Evolutionary conservation across 2,329 filamentous ascomycete genomes (phyloP).

Genomic region (Ophiocordyceps unilateralis): DNA sequence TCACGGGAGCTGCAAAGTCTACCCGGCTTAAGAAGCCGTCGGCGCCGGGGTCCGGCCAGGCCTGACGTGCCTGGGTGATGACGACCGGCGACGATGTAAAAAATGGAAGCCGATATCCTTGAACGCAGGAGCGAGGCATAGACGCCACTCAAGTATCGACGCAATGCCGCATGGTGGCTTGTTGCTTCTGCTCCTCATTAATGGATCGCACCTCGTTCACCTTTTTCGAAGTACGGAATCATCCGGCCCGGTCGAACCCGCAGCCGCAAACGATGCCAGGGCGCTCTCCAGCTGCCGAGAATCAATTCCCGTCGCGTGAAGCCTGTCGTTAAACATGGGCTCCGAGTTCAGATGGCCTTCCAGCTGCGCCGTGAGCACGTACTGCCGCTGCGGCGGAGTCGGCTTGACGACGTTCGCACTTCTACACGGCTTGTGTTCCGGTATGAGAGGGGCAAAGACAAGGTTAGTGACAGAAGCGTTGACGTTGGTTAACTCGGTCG

Average conservation of each 20-base stretch:
- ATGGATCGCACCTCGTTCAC: slow-evolving; percentile 27
- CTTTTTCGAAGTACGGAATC: slow-evolving; percentile 13
- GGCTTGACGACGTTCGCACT: slow-evolving; percentile 60
- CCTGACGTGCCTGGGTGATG: no score
- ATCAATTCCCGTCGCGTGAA: slow-evolving; percentile 29
- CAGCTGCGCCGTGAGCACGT: slow-evolving; percentile 51
- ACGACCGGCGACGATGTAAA: no score
- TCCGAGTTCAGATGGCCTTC: slow-evolving; percentile 20
- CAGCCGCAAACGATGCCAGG: slow-evolving; percentile 22
- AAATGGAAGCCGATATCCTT: no score
- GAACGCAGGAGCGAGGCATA: background rate
- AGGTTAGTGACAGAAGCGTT: slow-evolving; percentile 75
- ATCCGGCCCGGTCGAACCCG: slow-evolving; percentile 6
- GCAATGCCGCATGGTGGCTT: slow-evolving; percentile 4
- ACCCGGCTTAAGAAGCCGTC: no score
- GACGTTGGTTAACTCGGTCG: slow-evolving; percentile 50
- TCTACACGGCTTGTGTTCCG: slow-evolving; percentile 23
- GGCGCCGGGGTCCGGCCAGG: no score
- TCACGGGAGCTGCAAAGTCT: no score
- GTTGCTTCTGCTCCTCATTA: slow-evolving; percentile 22
- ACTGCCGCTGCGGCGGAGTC: slow-evolving; percentile 46
- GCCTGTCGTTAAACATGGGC: slow-evolving; percentile 27
- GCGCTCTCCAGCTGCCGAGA: slow-evolving; percentile 29
- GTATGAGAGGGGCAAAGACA: slow-evolving; percentile 48
- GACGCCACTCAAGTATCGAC: background rate